phyloP scores from a whole-genome alignment of 352 stramenopile genomes.

The Pythium pyrilobum region DNA sequence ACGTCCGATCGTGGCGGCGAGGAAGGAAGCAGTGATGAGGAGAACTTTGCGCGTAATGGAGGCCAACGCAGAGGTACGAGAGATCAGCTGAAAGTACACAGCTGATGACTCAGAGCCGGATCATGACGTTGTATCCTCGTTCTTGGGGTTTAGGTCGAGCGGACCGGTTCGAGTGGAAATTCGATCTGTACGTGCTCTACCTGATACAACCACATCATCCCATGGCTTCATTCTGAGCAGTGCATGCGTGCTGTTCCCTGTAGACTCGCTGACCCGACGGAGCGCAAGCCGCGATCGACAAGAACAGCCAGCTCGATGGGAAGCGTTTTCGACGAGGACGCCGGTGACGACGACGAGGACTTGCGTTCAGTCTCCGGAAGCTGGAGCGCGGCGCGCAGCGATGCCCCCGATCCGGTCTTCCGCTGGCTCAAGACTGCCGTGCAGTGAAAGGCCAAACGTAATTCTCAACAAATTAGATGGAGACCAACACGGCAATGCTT shows the following conservation, averaged over 20 bases:
- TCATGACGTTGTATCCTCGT: too few relatives aligned
- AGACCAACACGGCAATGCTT: background rate
- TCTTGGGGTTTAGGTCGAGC: background rate
- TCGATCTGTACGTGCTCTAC: constrained; percentile 37
- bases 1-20: too few relatives aligned
- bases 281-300: background rate
- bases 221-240: background rate
- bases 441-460: constrained; percentile 8
- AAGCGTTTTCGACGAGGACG: background rate
- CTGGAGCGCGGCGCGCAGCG: constrained; percentile 32
- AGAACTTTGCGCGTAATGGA: background rate
- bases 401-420: constrained; percentile 47
- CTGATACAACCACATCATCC: too few relatives aligned
- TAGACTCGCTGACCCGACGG: background rate
- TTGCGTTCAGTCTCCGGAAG: background rate
- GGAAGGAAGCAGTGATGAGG: background rate
- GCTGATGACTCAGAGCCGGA: too few relatives aligned
- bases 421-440: constrained; percentile 51
- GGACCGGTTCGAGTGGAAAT: constrained; percentile 53
- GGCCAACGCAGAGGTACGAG: too few relatives aligned
- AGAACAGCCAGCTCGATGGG: background rate
- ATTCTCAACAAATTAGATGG: constrained; percentile 5
- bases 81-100: too few relatives aligned
- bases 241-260: background rate
- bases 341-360: constrained; percentile 5